Conservation (phyloP, 2,329 filamentous ascomycete genomes). For the Tympanopsis confertula region DNA sequence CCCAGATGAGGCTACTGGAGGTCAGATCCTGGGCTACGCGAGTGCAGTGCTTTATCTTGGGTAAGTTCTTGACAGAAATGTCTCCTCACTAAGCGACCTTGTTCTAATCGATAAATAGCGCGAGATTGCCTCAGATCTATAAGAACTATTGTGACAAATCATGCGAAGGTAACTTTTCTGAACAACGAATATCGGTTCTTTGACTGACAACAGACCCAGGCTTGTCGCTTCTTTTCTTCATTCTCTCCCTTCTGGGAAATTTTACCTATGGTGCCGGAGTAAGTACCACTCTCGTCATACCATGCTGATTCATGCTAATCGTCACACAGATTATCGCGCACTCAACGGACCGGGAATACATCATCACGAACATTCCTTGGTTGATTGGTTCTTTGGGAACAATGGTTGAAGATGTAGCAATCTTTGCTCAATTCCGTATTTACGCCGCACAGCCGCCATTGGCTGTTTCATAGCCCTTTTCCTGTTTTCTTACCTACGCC, state of each 20-base stretch:
- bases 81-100: neutral
- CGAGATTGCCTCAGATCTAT: conserved; percentile 56
- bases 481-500: too few relatives aligned
- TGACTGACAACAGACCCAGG: neutral
- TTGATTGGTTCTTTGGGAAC: conserved; percentile 56
- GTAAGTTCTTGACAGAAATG: conserved; percentile 13
- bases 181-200: too few relatives aligned
- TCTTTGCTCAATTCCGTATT: conserved; percentile 49
- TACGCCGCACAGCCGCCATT: neutral
- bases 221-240: conserved; percentile 54
- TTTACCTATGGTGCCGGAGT: conserved; percentile 50
- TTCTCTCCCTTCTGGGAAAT: conserved; percentile 53
- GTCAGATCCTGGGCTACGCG: conserved; percentile 48
- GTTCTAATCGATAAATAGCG: conserved; percentile 19
- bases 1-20: conserved; percentile 35
- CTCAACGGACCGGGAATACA: conserved; percentile 45
- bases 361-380: conserved; percentile 56
- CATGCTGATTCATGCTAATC: neutral
- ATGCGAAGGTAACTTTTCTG: conserved; percentile 37
- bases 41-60: conserved; percentile 53
- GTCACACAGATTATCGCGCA: conserved; percentile 44
- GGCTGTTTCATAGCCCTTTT: too few relatives aligned
- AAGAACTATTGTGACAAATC: conserved; percentile 53
- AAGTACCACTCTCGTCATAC: neutral
- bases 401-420: conserved; percentile 51